Percentiles rank a stretch among this genome's conserved stretches.
Conservation (phyloP, 2,329 filamentous ascomycete genomes). For the Fusarium sp. region DNA sequence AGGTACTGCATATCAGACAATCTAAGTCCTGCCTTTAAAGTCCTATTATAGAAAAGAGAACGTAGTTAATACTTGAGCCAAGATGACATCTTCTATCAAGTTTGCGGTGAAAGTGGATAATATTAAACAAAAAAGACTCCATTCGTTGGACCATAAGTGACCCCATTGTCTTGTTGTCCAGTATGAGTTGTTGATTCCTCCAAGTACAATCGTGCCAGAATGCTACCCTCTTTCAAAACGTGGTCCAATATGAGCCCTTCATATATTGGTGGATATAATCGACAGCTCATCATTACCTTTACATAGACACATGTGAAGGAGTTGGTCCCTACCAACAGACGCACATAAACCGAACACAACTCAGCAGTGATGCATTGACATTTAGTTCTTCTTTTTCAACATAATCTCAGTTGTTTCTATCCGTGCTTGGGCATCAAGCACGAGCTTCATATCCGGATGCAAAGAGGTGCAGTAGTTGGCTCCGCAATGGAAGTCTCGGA, state of each 20-base stretch:
- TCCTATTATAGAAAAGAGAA: not conserved
- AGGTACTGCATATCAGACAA: not conserved
- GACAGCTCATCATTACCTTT: not conserved
- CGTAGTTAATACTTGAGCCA: not conserved
- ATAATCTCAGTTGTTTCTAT: not conserved
- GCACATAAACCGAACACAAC: not conserved
- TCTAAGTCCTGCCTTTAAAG: not conserved
- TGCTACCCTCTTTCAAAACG: constrained; percentile 2
- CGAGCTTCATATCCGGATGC: constrained; percentile 12
- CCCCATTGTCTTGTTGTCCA: not conserved
- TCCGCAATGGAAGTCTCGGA: constrained; percentile 2
- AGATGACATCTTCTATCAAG: not conserved
- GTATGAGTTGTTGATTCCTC: constrained; percentile 1
- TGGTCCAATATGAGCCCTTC: constrained; percentile 4
- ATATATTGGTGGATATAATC: not conserved
- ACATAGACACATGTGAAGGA: not conserved
- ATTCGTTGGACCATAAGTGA: not conserved
- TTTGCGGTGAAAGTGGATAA: not conserved
- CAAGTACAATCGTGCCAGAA: constrained; percentile 1
- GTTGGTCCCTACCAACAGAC: not conserved
- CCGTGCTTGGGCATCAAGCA: not conserved
- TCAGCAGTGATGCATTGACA: not conserved
- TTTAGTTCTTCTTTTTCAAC: not conserved
- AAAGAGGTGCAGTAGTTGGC: constrained; percentile 10
- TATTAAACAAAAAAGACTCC: not conserved